Evolutionary conservation across 805 yeast species (phyloP).

Genomic region (Lipomyces mesembrius): DNA sequence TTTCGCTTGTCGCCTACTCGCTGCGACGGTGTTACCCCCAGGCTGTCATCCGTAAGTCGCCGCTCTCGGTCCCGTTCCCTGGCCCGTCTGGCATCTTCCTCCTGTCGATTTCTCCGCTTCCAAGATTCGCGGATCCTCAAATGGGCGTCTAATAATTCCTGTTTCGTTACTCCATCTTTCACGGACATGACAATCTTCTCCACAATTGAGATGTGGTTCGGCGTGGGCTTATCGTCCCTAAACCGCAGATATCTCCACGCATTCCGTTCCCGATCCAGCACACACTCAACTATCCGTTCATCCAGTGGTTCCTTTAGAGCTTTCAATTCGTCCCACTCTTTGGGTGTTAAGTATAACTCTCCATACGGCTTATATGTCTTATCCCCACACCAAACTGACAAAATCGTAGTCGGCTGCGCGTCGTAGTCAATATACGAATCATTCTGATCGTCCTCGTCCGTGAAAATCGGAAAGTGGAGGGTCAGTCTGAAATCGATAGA

Average conservation of each 20-base stretch:
- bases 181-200: conserved; percentile 82
- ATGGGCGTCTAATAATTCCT: conserved; percentile 68
- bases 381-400: conserved; percentile 80
- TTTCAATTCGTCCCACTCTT: conserved; percentile 82
- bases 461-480: conserved; percentile 60
- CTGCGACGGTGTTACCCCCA: conserved; percentile 6
- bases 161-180: conserved; percentile 79
- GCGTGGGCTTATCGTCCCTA: conserved; percentile 89
- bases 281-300: conserved; percentile 86
- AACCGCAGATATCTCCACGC: conserved; percentile 86
- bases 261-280: conserved; percentile 62
- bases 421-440: conserved; percentile 76
- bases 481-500: conserved; percentile 84
- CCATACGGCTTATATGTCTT: conserved; percentile 67
- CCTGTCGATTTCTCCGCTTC: conserved; percentile 56
- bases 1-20: conserved; percentile 31
- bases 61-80: conserved; percentile 29
- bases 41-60: conserved; percentile 8
- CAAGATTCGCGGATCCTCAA: conserved; percentile 62
- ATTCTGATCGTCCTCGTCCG: conserved; percentile 48
- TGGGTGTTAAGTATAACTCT: conserved; percentile 63
- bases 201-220: conserved; percentile 82
- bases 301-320: conserved; percentile 76
- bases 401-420: conserved; percentile 67
- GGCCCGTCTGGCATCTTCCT: conserved; percentile 37